Conservation (phyloP, 768 basidiomycete species). For the Tulasnella calospora region DNA sequence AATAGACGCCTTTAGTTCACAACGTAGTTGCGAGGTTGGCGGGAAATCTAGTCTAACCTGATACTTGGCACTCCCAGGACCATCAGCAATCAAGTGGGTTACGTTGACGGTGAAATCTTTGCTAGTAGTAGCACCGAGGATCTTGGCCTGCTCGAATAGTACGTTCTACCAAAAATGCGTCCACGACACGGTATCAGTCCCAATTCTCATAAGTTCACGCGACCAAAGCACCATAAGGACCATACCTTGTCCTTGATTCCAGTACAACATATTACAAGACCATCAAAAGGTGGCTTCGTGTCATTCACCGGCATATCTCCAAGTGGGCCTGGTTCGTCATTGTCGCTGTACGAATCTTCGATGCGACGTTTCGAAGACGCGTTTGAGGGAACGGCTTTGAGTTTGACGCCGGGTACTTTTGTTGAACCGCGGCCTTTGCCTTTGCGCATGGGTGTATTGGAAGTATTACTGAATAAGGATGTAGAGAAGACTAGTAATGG, state of each 20-base stretch:
- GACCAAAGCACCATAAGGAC: background rate
- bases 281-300: conserved; percentile 44
- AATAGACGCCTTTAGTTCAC: conserved; percentile 6
- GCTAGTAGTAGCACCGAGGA: conserved; percentile 69
- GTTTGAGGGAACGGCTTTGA: conserved; percentile 33
- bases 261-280: conserved; percentile 65
- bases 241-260: conserved; percentile 72
- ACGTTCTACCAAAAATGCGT: conserved; percentile 47
- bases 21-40: background rate
- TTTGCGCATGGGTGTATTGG: background rate
- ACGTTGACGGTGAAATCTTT: conserved; percentile 75
- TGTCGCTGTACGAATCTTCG: conserved; percentile 31
- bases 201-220: background rate
- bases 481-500: background rate
- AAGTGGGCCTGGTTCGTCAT: conserved; percentile 7
- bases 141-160: conserved; percentile 68
- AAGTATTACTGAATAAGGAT: background rate
- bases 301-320: conserved; percentile 26
- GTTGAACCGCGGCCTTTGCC: conserved; percentile 37
- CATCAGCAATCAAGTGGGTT: conserved; percentile 81
- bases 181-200: background rate
- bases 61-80: conserved; percentile 83
- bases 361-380: conserved; percentile 28
- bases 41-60: conserved; percentile 43
- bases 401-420: conserved; percentile 40